Conservation (phyloP, 2,329 filamentous ascomycete genomes). For the Neoscytalidium dimidiatum region DNA sequence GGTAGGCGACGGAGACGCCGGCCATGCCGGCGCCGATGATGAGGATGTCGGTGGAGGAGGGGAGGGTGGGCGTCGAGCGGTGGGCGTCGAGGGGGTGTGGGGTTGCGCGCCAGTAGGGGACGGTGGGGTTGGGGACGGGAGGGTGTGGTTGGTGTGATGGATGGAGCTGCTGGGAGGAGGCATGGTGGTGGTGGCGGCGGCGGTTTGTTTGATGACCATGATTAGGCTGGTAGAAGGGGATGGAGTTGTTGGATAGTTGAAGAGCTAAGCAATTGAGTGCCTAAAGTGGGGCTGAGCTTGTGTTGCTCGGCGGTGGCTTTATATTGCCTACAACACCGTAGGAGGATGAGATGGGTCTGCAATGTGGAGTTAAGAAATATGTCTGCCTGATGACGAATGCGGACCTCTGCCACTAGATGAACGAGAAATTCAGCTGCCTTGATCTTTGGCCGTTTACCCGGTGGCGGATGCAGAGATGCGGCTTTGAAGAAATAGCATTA, state of each 20-base stretch:
- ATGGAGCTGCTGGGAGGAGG: background rate
- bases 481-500: too few species aligned
- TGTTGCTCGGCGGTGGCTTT: too few species aligned
- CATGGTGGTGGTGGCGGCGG: background rate
- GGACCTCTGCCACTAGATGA: too few species aligned
- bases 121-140: conserved; percentile 34
- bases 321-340: too few species aligned
- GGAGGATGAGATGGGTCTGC: too few species aligned
- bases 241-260: background rate
- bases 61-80: conserved; percentile 31
- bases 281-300: too few species aligned
- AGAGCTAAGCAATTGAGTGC: too few species aligned
- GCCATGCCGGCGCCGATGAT: conserved; percentile 68
- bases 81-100: conserved; percentile 31
- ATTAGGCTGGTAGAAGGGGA: background rate
- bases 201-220: background rate
- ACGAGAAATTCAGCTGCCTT: too few species aligned
- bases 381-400: too few species aligned
- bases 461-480: too few species aligned
- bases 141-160: background rate
- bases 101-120: conserved; percentile 40
- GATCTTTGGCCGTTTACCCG: too few species aligned
- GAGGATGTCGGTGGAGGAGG: conserved; percentile 40
- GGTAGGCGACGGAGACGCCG: conserved; percentile 64
- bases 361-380: too few species aligned